Conservation (phyloP, 495 filamentous ascomycete genomes). For the Penicillium verhagenii region DNA sequence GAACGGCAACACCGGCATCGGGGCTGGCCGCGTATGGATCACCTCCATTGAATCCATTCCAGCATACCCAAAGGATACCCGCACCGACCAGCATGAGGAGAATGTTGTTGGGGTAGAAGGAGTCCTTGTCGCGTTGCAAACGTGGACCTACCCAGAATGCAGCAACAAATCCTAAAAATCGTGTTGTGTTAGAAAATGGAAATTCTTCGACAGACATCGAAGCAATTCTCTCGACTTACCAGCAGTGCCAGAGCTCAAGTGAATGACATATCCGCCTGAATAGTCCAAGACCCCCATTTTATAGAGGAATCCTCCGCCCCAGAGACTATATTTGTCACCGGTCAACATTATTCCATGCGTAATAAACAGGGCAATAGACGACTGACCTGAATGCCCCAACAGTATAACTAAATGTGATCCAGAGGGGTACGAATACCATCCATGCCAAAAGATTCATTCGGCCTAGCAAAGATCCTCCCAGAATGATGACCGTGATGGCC, state of each 20-base stretch:
- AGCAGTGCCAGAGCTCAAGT: slow-evolving; percentile 55
- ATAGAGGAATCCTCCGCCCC: slow-evolving; percentile 57
- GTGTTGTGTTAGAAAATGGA: background rate
- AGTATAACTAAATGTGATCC: slow-evolving; percentile 46
- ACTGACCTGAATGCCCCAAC: slow-evolving; percentile 26
- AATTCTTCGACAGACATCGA: background rate
- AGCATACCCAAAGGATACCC: slow-evolving; percentile 58
- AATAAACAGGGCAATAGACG: slow-evolving; percentile 4
- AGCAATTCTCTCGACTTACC: slow-evolving; percentile 1
- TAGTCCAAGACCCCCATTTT: slow-evolving; percentile 55
- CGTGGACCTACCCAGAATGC: slow-evolving; percentile 55
- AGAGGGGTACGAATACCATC: slow-evolving; percentile 58
- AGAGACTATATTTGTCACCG: slow-evolving; percentile 32
- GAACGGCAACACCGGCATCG: slow-evolving; percentile 56
- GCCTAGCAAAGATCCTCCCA: slow-evolving; percentile 51
- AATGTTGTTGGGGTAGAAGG: slow-evolving; percentile 53
- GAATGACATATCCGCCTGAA: slow-evolving; percentile 60
- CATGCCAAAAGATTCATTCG: slow-evolving; percentile 56
- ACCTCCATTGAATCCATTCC: slow-evolving; percentile 60
- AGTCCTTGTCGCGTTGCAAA: slow-evolving; percentile 48
- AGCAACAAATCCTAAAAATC: slow-evolving; percentile 43
- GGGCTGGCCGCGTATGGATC: slow-evolving; percentile 55
- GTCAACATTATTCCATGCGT: slow-evolving; percentile 23
- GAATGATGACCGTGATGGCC: slow-evolving; percentile 54
- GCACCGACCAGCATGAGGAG: slow-evolving; percentile 50